A percentile compares a stretch with the other conserved stretches of the same genome.
Conservation (phyloP, 352 stramenopile species). For the Pythium angustatum region DNA sequence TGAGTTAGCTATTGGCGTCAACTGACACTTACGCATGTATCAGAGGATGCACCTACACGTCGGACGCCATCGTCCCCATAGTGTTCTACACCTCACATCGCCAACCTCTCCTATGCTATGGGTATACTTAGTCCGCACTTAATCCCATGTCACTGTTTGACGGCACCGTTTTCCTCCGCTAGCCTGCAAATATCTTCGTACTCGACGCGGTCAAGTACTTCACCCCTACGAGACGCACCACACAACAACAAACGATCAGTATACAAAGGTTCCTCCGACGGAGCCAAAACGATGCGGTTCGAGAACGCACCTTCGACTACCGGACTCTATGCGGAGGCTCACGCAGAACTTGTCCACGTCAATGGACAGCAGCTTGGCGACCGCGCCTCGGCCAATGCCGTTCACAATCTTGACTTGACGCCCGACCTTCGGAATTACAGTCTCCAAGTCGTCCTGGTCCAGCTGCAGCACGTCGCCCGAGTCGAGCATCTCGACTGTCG, state of each 20-base stretch:
- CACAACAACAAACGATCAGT: too few relatives aligned
- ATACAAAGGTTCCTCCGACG: too few relatives aligned
- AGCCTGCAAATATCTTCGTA: slow-evolving; percentile 86
- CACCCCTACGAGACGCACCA: slow-evolving; percentile 39
- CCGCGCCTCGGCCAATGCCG: slow-evolving; percentile 50
- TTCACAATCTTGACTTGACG: slow-evolving; percentile 80
- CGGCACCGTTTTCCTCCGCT: slow-evolving; percentile 33
- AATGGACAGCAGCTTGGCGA: slow-evolving; percentile 74
- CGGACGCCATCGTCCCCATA: slow-evolving; percentile 18
- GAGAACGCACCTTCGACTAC: slow-evolving; percentile 52
- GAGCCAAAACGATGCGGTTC: too few relatives aligned
- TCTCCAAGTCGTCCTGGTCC: slow-evolving; percentile 90
- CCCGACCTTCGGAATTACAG: slow-evolving; percentile 80
- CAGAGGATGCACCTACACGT: slow-evolving; percentile 20
- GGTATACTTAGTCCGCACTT: background rate
- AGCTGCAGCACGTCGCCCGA: slow-evolving; percentile 78
- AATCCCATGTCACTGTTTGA: slow-evolving; percentile 2
- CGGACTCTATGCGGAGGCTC: slow-evolving; percentile 63
- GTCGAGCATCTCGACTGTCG: slow-evolving; percentile 81
- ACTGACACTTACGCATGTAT: too few relatives aligned
- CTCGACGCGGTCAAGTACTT: slow-evolving; percentile 70
- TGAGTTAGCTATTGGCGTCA: too few relatives aligned
- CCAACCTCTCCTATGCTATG: too few relatives aligned
- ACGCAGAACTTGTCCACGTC: slow-evolving; percentile 67
- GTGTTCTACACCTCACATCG: too few relatives aligned